Evolutionary conservation across 306 rosid genomes (phyloP).

Genomic region (Ammopiptanthus mongolicus): DNA sequence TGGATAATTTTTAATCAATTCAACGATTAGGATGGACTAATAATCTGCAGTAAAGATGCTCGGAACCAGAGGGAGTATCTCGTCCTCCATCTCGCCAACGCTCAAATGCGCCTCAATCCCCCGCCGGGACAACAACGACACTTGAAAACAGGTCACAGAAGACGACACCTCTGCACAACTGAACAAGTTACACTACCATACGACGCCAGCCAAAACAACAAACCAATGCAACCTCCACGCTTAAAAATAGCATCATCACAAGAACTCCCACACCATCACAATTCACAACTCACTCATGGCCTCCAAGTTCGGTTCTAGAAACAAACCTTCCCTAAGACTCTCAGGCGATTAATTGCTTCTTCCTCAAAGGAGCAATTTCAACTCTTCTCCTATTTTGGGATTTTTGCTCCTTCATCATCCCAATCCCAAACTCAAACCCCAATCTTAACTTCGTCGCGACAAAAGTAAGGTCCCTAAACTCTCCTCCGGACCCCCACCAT

Average conservation of each 20-base stretch:
- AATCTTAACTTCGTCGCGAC: not conserved
- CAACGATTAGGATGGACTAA: no score
- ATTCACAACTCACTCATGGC: conserved; percentile 29
- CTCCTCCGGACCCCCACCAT: no score
- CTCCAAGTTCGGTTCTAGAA: conserved; percentile 11
- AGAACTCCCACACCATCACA: not conserved
- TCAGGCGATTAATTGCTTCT: conserved; percentile 37
- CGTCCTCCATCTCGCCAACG: no score
- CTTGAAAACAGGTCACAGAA: not conserved
- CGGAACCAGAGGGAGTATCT: no score
- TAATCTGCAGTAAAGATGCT: no score
- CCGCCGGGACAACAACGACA: no score
- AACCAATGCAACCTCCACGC: not conserved
- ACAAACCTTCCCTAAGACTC: conserved; percentile 31
- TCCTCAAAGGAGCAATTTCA: conserved; percentile 35
- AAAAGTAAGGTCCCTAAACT: not conserved
- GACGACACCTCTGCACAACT: not conserved
- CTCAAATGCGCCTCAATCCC: no score
- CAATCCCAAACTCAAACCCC: conserved; percentile 5
- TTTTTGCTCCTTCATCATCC: conserved; percentile 26
- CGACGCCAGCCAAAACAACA: not conserved
- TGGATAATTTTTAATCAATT: no score
- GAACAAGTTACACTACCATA: not conserved
- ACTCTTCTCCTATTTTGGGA: conserved; percentile 40
- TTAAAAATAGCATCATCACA: conserved; percentile 22